phyloP scores from a whole-genome alignment of 1,284 basidiomycete genomes.

The Apiotrichum siamense region DNA sequence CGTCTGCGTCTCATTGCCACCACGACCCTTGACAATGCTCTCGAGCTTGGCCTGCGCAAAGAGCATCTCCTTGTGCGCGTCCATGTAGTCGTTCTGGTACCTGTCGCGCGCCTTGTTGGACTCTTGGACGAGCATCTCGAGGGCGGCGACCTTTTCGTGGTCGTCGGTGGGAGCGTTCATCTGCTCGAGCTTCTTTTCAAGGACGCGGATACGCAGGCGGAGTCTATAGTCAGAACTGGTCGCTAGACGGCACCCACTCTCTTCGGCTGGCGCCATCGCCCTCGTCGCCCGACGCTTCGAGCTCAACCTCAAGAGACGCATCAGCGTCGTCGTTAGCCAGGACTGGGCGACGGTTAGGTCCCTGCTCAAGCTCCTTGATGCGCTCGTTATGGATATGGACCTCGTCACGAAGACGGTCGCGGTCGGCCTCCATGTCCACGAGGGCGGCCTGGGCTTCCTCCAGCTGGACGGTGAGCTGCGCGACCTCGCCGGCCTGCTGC shows the following conservation, averaged over 20 bases:
- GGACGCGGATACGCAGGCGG: conserved; percentile 64
- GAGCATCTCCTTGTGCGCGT: conserved; percentile 75
- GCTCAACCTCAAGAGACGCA: conserved; percentile 47
- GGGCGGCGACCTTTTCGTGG: conserved; percentile 63
- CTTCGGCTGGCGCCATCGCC: conserved; percentile 74
- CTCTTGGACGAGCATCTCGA: conserved; percentile 86
- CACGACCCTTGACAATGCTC: conserved; percentile 77
- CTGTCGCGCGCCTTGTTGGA: conserved; percentile 80
- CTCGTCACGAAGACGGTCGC: conserved; percentile 72
- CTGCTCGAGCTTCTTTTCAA: conserved; percentile 74
- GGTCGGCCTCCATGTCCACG: conserved; percentile 57
- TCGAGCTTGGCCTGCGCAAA: conserved; percentile 76
- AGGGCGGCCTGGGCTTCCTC: conserved; percentile 66
- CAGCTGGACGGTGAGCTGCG: conserved; percentile 66
- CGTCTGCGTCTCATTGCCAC: conserved; percentile 72
- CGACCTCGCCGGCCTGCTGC: conserved; percentile 48
- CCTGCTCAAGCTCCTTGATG: conserved; percentile 71
- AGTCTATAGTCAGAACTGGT: conserved; percentile 1
- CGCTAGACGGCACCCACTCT: background rate
- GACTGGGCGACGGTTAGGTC: background rate
- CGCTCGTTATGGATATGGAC: conserved; percentile 85
- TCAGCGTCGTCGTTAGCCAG: conserved; percentile 10
- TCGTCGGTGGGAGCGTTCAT: conserved; percentile 50
- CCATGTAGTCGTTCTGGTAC: conserved; percentile 83
- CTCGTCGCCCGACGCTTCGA: conserved; percentile 47